Evolutionary conservation across 2,329 filamentous ascomycete genomes (phyloP), one percentile per base, ranked within the genome.

Genomic region (Fusarium scirpi): DNA sequence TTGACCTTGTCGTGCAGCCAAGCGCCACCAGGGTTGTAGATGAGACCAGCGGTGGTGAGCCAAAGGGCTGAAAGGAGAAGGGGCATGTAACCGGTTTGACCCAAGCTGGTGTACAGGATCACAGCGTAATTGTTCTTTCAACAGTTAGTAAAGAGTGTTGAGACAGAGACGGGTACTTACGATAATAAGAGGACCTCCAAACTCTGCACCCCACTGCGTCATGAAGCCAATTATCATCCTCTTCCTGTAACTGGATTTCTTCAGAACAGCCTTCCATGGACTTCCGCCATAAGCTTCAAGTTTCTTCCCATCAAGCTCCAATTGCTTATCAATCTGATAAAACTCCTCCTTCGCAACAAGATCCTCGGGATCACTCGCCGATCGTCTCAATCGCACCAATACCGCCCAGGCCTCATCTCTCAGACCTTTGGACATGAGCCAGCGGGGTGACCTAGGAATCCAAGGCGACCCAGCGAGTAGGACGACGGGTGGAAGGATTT

Each of bases 131-230:
- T 82, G 69, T 85, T 85, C 83, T n/a, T n/a, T n/a, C n/a, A n/a
- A n/a, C n/a, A n/a, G 46, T 69, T 11, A 69, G 51, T 10, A 3
- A 6, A 1, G 12, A 16, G 3, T 1, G 2, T 3, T 5, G 0
- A 1, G 8, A 0, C 0, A 1, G 13, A 2, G 5, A 3, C 0
- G 5, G 0, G 5, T 0, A 80, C 83, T 74, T 59, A 85, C 83
- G 58, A 86, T 86, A 18, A 86, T 83, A 1, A 86, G 77, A 13
- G 84, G 83, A 0, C 85, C 85, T n/a, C 81, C 83, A 70, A 86
- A 86, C 56, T 86, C 84, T 3, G 84, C 84, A 24, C 84, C 84
- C 83, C 84, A 86, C 67, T 86, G 85, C 0, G 84, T 86, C 38
- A 86, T 74, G 64, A 86, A 86, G 0, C 84, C 84, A 44, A 86